Percentiles rank a stretch among this genome's conserved stretches.
Evolutionary conservation across 805 yeast species (phyloP).

Genomic region (Jamesozyma gamospora): DNA sequence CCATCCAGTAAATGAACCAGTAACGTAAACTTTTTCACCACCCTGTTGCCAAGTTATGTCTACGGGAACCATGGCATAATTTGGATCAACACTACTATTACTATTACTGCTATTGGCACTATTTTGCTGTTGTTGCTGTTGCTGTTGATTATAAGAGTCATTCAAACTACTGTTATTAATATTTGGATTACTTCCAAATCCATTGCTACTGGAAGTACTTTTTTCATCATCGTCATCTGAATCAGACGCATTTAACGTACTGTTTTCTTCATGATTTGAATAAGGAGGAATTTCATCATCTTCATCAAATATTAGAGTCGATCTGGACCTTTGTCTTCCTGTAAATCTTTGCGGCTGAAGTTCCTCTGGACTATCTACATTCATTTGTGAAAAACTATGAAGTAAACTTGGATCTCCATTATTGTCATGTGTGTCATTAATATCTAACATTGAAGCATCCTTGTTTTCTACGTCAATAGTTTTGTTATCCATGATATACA

Average conservation of each 20-base stretch:
- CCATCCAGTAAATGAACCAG: conserved; percentile 98
- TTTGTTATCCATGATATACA: neutral
- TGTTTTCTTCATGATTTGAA: conserved; percentile 24
- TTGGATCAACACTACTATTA: neutral
- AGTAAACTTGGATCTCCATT: conserved; percentile 9
- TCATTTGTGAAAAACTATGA: conserved; percentile 29
- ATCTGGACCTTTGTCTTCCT: conserved; percentile 41
- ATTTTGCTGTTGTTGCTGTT: conserved; percentile 3
- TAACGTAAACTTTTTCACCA: conserved; percentile 90
- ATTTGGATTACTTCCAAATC: neutral
- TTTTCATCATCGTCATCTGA: conserved; percentile 2
- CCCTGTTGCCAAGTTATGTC: conserved; percentile 92
- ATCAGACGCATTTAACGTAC: conserved; percentile 9
- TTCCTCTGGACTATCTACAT: conserved; percentile 24
- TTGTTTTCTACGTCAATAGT: conserved; percentile 8
- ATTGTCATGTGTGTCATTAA: conserved; percentile 13
- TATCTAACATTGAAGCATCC: conserved; percentile 24
- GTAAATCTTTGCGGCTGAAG: conserved; percentile 18
- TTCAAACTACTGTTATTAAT: conserved; percentile 1
- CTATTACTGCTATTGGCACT: conserved; percentile 3
- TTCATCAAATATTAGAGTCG: conserved; percentile 60
- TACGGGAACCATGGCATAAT: conserved; percentile 34
- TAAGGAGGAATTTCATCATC: conserved; percentile 44
- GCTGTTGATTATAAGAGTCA: conserved; percentile 4
- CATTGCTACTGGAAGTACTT: conserved; percentile 17